Percentiles rank a stretch among this genome's conserved stretches.
phyloP scores from a whole-genome alignment of 225 moss, liverwort and hornwort genomes.

The Physcomitrellopsis africana region DNA sequence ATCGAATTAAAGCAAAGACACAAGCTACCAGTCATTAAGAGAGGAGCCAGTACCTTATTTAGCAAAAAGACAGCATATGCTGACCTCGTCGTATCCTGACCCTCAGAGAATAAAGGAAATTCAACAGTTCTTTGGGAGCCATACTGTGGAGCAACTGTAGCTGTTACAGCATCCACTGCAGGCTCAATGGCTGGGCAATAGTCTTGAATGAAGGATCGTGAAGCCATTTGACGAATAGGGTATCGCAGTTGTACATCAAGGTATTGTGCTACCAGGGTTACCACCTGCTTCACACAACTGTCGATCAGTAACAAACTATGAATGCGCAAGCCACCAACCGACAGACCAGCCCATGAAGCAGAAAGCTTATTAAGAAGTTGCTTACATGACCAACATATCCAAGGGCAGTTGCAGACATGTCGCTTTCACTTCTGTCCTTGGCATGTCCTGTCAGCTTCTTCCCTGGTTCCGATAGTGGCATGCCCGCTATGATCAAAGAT shows the following conservation, averaged over 20 bases:
- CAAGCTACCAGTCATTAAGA: neutral
- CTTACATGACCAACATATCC: conserved; percentile 98
- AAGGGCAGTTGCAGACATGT: conserved; percentile 88
- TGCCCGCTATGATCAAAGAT: conserved; percentile 79
- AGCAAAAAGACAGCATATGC: conserved; percentile 97
- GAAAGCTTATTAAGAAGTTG: neutral
- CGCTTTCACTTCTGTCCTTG: conserved; percentile 73
- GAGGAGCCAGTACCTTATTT: conserved; percentile 71
- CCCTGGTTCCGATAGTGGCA: conserved; percentile 73
- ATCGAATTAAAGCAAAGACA: conserved; percentile 12
- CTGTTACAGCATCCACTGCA: conserved; percentile 62
- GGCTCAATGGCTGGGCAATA: conserved; percentile 85
- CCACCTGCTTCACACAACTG: conserved; percentile 61
- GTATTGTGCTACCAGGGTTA: conserved; percentile 78
- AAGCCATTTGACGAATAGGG: conserved; percentile 87
- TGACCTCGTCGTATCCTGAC: conserved; percentile 91
- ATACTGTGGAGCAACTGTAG: conserved; percentile 46
- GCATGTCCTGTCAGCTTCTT: conserved; percentile 69
- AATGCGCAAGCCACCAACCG: conserved; percentile 4
- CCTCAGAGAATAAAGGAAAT: conserved; percentile 97
- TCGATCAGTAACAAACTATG: conserved; percentile 26
- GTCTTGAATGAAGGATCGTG: conserved; percentile 94
- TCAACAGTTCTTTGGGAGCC: conserved; percentile 64
- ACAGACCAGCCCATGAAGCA: neutral
- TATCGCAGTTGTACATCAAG: conserved; percentile 89